Percentiles rank a stretch among this genome's conserved stretches.
Evolutionary conservation across 2,329 filamentous ascomycete species (phyloP).

Genomic region (Phaeosphaeriaceae sp.): DNA sequence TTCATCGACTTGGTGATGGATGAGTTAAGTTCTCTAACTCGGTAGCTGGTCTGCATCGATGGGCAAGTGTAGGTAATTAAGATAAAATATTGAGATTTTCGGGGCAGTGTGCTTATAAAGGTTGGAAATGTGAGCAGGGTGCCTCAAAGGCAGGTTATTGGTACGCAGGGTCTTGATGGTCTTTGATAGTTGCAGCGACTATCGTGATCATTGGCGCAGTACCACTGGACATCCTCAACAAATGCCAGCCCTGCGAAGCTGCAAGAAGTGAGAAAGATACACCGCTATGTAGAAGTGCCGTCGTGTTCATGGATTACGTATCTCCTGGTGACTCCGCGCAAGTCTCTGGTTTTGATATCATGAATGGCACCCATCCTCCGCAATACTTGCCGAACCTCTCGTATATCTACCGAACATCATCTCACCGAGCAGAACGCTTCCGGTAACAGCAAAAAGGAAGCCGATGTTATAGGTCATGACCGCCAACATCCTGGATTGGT

Average conservation of each 20-base stretch:
- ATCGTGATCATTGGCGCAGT: neutral
- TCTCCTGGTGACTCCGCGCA: neutral
- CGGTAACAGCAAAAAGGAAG: conserved; percentile 38
- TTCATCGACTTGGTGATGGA: neutral
- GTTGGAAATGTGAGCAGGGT: no score
- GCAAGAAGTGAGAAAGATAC: neutral
- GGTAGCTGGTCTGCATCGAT: no score
- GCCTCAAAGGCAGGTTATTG: no score
- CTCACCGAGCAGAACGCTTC: conserved; percentile 38
- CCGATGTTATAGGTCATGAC: conserved; percentile 44
- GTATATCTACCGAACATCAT: conserved; percentile 37
- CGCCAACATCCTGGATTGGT: conserved; percentile 33
- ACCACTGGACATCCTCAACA: neutral
- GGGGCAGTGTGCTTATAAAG: no score
- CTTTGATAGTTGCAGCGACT: neutral
- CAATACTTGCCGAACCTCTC: conserved; percentile 20
- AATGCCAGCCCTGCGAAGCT: neutral
- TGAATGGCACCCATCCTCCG: conserved; percentile 37
- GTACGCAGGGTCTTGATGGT: neutral
- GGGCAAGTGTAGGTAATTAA: no score
- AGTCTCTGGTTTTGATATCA: neutral
- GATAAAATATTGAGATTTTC: no score
- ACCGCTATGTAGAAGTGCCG: neutral
- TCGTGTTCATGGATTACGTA: neutral
- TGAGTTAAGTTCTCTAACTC: no score